These are phyloP conservation scores for Ceratopteris richardii DNA, from an alignment of 75 land plant genomes.

Conservation along the genomic window DNA sequence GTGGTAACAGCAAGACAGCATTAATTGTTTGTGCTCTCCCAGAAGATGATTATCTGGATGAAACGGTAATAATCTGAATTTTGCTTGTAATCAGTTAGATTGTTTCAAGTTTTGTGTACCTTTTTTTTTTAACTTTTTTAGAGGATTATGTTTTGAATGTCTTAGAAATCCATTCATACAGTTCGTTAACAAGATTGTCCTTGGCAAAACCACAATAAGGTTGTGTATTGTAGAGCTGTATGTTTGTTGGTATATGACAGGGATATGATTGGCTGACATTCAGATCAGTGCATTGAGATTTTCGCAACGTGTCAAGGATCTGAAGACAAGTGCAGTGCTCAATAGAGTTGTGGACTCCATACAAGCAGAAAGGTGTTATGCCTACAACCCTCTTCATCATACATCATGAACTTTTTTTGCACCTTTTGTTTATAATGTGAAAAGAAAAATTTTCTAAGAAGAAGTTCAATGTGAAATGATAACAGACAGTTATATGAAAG, in stretches of 20 bases:
- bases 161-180: too few relatives aligned
- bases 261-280: background rate
- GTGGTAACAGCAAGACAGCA: constrained; percentile 33
- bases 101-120: background rate
- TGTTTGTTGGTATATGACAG: background rate
- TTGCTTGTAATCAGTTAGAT: background rate
- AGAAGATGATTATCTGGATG: constrained; percentile 34
- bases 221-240: too few relatives aligned
- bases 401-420: too few relatives aligned
- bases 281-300: constrained; percentile 36
- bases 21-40: constrained; percentile 29
- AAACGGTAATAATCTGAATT: constrained; percentile 15
- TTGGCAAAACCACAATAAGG: too few relatives aligned
- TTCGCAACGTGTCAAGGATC: constrained; percentile 27
- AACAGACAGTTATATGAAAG: constrained; percentile 12
- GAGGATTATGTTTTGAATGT: too few relatives aligned
- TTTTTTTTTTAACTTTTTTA: too few relatives aligned
- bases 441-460: too few relatives aligned
- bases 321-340: constrained; percentile 22
- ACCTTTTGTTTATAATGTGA: too few relatives aligned
- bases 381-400: too few relatives aligned
- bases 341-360: constrained; percentile 20
- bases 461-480: too few relatives aligned
- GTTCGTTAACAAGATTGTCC: too few relatives aligned
- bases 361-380: constrained; percentile 21